Evolutionary conservation across 768 basidiomycete species (phyloP).

Genomic region (Serendipita sp.): DNA sequence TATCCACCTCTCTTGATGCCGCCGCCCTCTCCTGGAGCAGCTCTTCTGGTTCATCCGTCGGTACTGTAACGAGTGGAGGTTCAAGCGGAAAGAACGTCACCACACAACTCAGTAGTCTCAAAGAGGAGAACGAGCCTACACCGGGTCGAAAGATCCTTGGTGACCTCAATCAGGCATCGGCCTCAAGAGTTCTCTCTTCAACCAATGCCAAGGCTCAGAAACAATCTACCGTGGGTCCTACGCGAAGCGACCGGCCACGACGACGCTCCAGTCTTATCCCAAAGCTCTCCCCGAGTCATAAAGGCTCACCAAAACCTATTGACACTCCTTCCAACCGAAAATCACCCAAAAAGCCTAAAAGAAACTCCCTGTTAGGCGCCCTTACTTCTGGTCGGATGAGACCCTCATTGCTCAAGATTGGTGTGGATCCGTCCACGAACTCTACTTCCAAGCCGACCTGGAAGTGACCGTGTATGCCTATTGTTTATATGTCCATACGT

Average conservation of each 20-base stretch:
- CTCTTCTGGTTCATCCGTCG: not conserved
- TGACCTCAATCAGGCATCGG: constrained; percentile 9
- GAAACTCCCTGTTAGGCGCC: constrained; percentile 4
- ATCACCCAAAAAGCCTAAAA: constrained; percentile 6
- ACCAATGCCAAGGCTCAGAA: constrained; percentile 30
- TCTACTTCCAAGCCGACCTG: not conserved
- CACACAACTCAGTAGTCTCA: not conserved
- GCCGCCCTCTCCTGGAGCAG: constrained; percentile 12
- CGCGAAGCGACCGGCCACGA: constrained; percentile 54
- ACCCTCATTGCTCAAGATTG: not conserved
- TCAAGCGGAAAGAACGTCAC: not conserved
- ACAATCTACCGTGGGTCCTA: constrained; percentile 61
- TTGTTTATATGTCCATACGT: not conserved
- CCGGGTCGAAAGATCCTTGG: constrained; percentile 2
- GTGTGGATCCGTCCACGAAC: not conserved
- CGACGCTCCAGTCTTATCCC: constrained; percentile 71
- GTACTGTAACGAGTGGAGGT: not conserved
- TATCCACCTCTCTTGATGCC: constrained; percentile 23
- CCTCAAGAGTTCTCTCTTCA: constrained; percentile 19
- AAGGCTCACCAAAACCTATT: constrained; percentile 6
- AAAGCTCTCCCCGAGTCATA: constrained; percentile 35
- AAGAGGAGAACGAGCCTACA: not conserved
- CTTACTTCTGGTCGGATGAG: not conserved
- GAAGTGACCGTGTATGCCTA: not conserved
- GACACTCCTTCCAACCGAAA: constrained; percentile 10